phyloP scores from a whole-genome alignment of 345 rosid genomes.

The Populus tremula region DNA sequence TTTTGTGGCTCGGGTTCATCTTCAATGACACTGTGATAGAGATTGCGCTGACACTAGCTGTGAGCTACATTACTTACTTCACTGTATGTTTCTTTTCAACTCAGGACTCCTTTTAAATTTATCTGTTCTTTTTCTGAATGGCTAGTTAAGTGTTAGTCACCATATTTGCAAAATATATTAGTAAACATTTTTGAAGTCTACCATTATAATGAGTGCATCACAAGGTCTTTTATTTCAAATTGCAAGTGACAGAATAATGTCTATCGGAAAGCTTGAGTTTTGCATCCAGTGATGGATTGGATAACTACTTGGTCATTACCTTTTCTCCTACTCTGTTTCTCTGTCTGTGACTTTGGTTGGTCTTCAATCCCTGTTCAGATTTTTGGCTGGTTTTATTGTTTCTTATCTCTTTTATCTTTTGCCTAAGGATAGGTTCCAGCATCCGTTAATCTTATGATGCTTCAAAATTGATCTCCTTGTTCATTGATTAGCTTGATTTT shows the following conservation, averaged over 20 bases:
- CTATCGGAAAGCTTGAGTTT: neutral
- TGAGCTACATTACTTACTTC: slow-evolving; percentile 87
- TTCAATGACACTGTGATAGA: slow-evolving; percentile 92
- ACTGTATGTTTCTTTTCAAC: slow-evolving; percentile 55
- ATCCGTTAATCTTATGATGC: neutral
- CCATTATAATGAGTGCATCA: neutral
- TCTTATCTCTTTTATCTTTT: neutral
- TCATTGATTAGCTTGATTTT: neutral
- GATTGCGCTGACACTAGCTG: slow-evolving; percentile 80
- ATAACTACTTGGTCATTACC: neutral
- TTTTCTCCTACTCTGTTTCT: neutral
- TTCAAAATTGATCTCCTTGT: neutral
- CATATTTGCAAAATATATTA: neutral
- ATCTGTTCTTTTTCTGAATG: neutral
- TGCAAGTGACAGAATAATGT: neutral
- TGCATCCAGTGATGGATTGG: neutral
- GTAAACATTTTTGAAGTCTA: neutral
- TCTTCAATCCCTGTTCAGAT: neutral
- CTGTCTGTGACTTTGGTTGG: neutral
- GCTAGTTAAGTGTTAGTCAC: neutral
- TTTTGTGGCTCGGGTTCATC: slow-evolving; percentile 89
- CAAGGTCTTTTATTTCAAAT: neutral
- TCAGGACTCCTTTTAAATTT: neutral
- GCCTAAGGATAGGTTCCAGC: neutral
- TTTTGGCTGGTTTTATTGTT: neutral